These are phyloP conservation scores for Diaporthe citri DNA, from an alignment of 2,329 filamentous ascomycete species.

Conservation along the genomic window DNA sequence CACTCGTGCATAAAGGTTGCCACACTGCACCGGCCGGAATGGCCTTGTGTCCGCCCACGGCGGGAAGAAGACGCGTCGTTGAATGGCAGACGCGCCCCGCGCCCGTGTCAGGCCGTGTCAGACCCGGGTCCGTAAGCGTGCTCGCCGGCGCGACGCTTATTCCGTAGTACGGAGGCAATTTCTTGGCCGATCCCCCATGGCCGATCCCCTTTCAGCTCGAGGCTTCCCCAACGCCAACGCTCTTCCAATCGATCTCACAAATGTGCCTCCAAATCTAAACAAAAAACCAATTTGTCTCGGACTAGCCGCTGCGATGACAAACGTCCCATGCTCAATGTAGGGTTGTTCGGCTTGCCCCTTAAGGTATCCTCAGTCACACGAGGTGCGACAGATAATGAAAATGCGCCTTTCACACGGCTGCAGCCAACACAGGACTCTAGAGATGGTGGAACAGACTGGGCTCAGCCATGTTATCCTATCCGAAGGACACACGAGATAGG, in stretches of 20 bases:
- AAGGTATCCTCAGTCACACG: not conserved
- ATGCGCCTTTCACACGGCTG: not conserved
- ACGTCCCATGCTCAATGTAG: not conserved
- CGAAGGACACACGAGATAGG: not conserved
- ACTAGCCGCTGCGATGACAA: slow-evolving; percentile 10
- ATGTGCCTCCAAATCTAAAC: not conserved
- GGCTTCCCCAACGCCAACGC: slow-evolving; percentile 34
- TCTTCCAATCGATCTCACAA: slow-evolving; percentile 32
- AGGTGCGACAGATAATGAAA: not conserved
- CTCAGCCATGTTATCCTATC: not conserved
- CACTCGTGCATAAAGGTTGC: slow-evolving; percentile 25
- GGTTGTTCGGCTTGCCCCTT: not conserved
- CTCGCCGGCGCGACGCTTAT: slow-evolving; percentile 29
- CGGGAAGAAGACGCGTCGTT: slow-evolving; percentile 27
- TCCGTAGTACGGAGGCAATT: slow-evolving; percentile 18
- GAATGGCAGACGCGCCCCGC: slow-evolving; percentile 26
- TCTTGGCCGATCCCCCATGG: slow-evolving; percentile 16
- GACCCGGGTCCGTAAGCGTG: slow-evolving; percentile 27
- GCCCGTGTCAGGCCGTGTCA: slow-evolving; percentile 12
- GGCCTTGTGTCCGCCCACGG: slow-evolving; percentile 5
- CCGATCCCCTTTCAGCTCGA: slow-evolving; percentile 20
- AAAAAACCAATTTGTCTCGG: slow-evolving; percentile 12
- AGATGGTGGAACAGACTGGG: not conserved
- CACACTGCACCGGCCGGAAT: slow-evolving; percentile 3
- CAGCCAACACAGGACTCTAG: not conserved